Evolutionary conservation across 2,329 filamentous ascomycete genomes (phyloP).

Genomic region (Stagonosporopsis rhizophila): DNA sequence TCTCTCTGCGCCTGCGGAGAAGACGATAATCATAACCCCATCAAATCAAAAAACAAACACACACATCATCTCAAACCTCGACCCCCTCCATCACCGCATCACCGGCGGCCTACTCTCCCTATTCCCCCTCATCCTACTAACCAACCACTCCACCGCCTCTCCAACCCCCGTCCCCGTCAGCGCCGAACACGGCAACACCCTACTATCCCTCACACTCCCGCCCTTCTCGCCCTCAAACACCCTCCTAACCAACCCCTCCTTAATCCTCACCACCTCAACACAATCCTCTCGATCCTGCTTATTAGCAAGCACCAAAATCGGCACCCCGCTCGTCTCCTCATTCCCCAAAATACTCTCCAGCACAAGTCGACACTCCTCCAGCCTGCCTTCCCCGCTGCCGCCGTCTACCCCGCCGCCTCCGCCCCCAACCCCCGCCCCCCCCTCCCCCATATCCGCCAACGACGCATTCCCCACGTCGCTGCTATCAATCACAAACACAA

Average conservation of each 20-base stretch:
- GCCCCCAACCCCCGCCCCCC: background rate
- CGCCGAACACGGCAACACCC: slow-evolving; percentile 91
- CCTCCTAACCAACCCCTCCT: slow-evolving; percentile 93
- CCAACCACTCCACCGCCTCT: slow-evolving; percentile 97
- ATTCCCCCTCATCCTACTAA: slow-evolving; percentile 93
- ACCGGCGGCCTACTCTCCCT: slow-evolving; percentile 90
- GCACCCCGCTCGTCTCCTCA: slow-evolving; percentile 88
- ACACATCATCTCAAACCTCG: no score
- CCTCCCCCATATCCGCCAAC: slow-evolving; percentile 58
- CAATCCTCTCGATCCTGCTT: slow-evolving; percentile 98
- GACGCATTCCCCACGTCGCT: slow-evolving; percentile 88
- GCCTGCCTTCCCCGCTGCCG: slow-evolving; percentile 60
- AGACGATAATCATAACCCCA: no score
- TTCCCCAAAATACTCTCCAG: slow-evolving; percentile 89
- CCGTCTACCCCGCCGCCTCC: background rate
- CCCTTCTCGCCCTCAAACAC: slow-evolving; percentile 96
- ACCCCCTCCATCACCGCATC: slow-evolving; percentile 74
- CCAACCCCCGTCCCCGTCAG: slow-evolving; percentile 81
- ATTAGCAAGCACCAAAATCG: slow-evolving; percentile 90
- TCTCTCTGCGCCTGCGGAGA: no score
- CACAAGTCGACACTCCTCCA: slow-evolving; percentile 89
- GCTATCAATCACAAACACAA: slow-evolving; percentile 97
- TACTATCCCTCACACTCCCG: slow-evolving; percentile 82
- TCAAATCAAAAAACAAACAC: no score
- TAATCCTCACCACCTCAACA: slow-evolving; percentile 95